Percentiles rank a stretch among this genome's conserved stretches.
These are phyloP conservation scores for Hordeum pubiflorum DNA, from an alignment of 202 grass and related monocot species.

Conservation along the genomic window DNA sequence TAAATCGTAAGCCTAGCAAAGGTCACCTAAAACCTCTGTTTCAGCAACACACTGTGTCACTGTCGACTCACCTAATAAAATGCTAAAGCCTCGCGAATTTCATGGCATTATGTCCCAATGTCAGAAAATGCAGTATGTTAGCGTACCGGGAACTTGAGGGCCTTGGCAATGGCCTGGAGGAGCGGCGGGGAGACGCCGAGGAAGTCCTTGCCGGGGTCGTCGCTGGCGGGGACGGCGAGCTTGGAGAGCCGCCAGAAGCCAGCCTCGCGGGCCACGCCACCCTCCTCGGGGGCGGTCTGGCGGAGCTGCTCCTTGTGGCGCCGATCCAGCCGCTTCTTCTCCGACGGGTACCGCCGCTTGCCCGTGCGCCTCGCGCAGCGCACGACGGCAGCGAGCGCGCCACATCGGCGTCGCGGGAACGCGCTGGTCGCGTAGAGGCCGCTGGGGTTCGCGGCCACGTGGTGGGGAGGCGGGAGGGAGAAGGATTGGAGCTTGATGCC, in stretches of 20 bases:
- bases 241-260: slow-evolving; percentile 86
- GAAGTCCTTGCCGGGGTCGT: slow-evolving; percentile 90
- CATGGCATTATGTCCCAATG: background rate
- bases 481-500: background rate
- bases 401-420: slow-evolving; percentile 24
- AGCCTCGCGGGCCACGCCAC: slow-evolving; percentile 33
- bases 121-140: background rate
- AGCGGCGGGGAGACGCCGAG: slow-evolving; percentile 57
- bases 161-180: slow-evolving; percentile 84
- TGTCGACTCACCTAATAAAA: background rate
- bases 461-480: background rate
- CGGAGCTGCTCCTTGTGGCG: slow-evolving; percentile 43
- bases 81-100: background rate
- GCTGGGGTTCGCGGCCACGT: background rate
- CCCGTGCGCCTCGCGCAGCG: slow-evolving; percentile 75
- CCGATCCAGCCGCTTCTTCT: slow-evolving; percentile 70
- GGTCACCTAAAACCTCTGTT: background rate
- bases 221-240: slow-evolving; percentile 62
- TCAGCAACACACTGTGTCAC: background rate
- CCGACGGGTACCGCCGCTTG: slow-evolving; percentile 87
- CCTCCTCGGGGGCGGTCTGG: slow-evolving; percentile 34
- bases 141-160: slow-evolving; percentile 78
- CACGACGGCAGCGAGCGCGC: background rate
- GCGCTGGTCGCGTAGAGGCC: background rate
- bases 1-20: background rate